Percentiles rank a stretch among this genome's conserved stretches.
Conservation (phyloP, 2,329 filamentous ascomycete genomes). For the Chalara sp. region DNA sequence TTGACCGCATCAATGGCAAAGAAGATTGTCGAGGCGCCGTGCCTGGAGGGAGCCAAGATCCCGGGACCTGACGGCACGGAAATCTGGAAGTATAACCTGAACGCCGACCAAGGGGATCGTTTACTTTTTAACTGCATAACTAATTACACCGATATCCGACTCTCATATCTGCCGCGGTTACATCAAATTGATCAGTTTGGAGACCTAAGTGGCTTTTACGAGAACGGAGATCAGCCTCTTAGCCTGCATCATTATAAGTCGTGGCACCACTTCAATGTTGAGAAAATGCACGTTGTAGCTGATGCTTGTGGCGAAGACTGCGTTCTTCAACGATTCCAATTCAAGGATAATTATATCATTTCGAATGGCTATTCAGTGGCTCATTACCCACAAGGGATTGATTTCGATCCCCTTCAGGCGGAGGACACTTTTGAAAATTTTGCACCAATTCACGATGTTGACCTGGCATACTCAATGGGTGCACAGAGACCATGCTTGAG, state of each 20-base stretch:
- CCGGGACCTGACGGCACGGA: constrained; percentile 17
- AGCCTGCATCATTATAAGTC: constrained; percentile 27
- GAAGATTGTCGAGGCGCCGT: constrained; percentile 15
- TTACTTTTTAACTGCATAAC: constrained; percentile 26
- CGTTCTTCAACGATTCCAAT: constrained; percentile 24
- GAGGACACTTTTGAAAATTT: constrained; percentile 28
- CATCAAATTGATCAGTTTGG: constrained; percentile 26
- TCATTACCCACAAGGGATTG: constrained; percentile 24
- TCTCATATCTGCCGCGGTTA: constrained; percentile 20
- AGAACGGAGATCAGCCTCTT: constrained; percentile 21
- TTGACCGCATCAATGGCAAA: constrained; percentile 19
- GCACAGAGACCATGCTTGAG: constrained; percentile 39
- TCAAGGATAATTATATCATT: constrained; percentile 24
- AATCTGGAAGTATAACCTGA: constrained; percentile 15
- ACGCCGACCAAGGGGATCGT: constrained; percentile 24
- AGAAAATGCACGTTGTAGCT: constrained; percentile 18
- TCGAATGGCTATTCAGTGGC: constrained; percentile 23
- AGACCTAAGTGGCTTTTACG: constrained; percentile 26
- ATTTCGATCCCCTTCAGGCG: constrained; percentile 22
- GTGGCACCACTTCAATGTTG: constrained; percentile 22
- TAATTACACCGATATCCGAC: constrained; percentile 18
- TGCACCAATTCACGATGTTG: constrained; percentile 12
- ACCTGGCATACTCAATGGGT: constrained; percentile 37
- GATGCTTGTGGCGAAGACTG: constrained; percentile 28
- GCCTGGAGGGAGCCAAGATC: constrained; percentile 17